These are phyloP conservation scores for Penicillium roqueforti DNA, from an alignment of 495 filamentous ascomycete genomes.

Conservation along the genomic window DNA sequence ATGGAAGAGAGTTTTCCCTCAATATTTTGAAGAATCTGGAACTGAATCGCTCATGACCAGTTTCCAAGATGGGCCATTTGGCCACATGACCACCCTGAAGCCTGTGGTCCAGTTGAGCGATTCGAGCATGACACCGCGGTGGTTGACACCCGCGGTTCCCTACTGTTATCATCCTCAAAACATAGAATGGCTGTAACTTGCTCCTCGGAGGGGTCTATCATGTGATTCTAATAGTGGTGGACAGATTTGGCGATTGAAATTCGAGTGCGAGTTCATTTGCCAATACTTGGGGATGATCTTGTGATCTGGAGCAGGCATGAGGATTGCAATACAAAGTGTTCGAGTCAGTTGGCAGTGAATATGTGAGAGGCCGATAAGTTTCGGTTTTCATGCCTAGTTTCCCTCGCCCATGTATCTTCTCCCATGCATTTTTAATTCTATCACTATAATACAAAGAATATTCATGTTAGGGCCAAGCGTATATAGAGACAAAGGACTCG, in stretches of 20 bases:
- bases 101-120: conserved; percentile 10
- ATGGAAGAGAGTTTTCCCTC: conserved; percentile 6
- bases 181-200: conserved; percentile 3
- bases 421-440: too few relatives aligned
- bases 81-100: conserved; percentile 7
- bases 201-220: background rate
- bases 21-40: conserved; percentile 6
- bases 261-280: too few relatives aligned
- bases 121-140: conserved; percentile 3
- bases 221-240: background rate
- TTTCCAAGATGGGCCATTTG: background rate
- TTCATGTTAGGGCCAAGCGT: too few relatives aligned
- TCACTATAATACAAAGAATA: too few relatives aligned
- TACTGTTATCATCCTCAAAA: background rate
- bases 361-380: too few relatives aligned
- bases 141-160: conserved; percentile 8
- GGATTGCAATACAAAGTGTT: background rate
- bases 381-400: background rate
- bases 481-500: too few relatives aligned
- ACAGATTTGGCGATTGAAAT: background rate
- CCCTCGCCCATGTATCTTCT: too few relatives aligned
- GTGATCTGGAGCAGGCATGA: background rate
- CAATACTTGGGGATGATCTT: too few relatives aligned
- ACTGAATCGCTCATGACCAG: conserved; percentile 4
- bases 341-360: background rate